Base-by-base conservation (phyloP, 139 green algal genomes). In the Coelastrella sp. region DNA sequence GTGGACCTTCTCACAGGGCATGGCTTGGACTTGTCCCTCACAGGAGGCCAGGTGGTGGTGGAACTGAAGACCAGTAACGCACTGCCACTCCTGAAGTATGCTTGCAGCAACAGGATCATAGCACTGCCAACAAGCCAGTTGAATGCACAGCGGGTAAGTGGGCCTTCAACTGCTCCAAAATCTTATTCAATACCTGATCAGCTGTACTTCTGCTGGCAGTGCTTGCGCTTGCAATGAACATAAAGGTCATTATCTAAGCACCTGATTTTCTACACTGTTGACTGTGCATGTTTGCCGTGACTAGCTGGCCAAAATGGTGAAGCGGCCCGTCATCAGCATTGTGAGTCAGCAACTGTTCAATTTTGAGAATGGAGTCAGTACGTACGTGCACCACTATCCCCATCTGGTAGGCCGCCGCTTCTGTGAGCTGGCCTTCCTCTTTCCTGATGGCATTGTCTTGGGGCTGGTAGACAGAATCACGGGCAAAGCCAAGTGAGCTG, bases 61-160 rank as follows among this genome's bases (percentile, higher is more conserved):
- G 91, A 96, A 91, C 74, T 93, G 57, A 91, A 93, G 83, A 94
- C 91, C 5, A 65, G 60, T 17, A 90, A 94, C 60, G 93, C 92
- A 11, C 72, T 93, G 68, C 87, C 80, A 6, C 82, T 95, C 73
- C 74, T 97, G 6, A 87, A 92, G 72, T 94, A 94, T 79, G 79
- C 90, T 20, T 96, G 95, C 93, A 93, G 90, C 60, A 65, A 58
- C 20, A 89, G 93, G 7, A 82, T 95, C 7, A 73, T 95, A 15
- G 83, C 95, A 0, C 79, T 97, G 24, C 93, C 94, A 15, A 97
- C 94, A 11, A 87, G 59, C 59, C 90, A 90, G 60, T 56, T 96
- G 24, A 96, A 95, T 74, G 93, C 95, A 9, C 89, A 92, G 63
- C 66, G 90, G 76, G 87, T 90, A 20, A 84, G 75, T 70, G 17